Percentiles rank a stretch among this genome's conserved stretches.
These are phyloP conservation scores for Hypoxylon cercidicola DNA, from an alignment of 495 filamentous ascomycete genomes.

Conservation along the genomic window DNA sequence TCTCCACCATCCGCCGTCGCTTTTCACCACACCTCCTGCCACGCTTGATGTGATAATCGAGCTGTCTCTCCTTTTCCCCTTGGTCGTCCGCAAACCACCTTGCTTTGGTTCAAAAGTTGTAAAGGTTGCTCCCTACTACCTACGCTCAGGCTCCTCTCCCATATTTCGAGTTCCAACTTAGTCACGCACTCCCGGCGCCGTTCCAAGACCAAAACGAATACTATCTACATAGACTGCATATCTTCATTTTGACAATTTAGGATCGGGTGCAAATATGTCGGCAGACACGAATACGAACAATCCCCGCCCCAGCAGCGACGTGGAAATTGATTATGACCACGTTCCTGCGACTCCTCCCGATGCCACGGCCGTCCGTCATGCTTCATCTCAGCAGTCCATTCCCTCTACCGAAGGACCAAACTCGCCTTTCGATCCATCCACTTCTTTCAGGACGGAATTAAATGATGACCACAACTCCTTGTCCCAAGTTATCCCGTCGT, in stretches of 20 bases:
- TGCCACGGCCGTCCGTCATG: slow-evolving; percentile 36
- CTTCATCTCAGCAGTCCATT: slow-evolving; percentile 55
- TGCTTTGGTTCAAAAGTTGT: slow-evolving; percentile 23
- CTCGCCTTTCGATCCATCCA: slow-evolving; percentile 50
- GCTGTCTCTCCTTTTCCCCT: neutral
- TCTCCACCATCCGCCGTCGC: slow-evolving; percentile 23
- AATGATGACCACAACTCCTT: slow-evolving; percentile 50
- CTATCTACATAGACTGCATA: neutral
- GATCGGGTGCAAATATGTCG: slow-evolving; percentile 34
- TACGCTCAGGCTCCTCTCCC: slow-evolving; percentile 3
- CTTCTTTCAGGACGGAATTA: slow-evolving; percentile 52
- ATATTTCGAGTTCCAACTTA: slow-evolving; percentile 3
- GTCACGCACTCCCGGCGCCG: slow-evolving; percentile 1
- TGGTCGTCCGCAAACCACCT: slow-evolving; percentile 18
- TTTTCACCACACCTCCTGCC: slow-evolving; percentile 10
- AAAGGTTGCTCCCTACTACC: slow-evolving; percentile 9
- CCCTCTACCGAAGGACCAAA: slow-evolving; percentile 56
- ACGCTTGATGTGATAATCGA: slow-evolving; percentile 25
- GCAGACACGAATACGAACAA: slow-evolving; percentile 35
- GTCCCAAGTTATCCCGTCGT: slow-evolving; percentile 56
- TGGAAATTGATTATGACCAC: slow-evolving; percentile 46
- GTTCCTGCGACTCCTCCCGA: slow-evolving; percentile 55
- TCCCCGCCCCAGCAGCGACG: slow-evolving; percentile 39
- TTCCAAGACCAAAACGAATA: neutral
- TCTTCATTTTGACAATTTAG: neutral